Percentiles rank a stretch among this genome's conserved stretches.
phyloP scores from a whole-genome alignment of 495 filamentous ascomycete genomes.

The Beverwykella pulmonaria region DNA sequence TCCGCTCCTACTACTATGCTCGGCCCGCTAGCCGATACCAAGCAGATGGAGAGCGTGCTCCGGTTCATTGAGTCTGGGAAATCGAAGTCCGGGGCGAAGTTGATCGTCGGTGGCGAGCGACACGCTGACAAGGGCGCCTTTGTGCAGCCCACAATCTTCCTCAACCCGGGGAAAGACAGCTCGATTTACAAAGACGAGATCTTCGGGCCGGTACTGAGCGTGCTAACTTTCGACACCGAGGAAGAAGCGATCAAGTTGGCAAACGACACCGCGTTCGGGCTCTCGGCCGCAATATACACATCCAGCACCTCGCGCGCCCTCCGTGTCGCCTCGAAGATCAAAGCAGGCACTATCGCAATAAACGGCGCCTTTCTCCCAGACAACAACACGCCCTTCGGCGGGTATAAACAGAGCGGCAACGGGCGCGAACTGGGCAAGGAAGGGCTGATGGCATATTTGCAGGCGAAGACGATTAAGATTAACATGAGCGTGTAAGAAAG shows the following conservation, averaged over 20 bases:
- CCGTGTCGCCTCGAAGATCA: constrained; percentile 29
- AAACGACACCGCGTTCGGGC: constrained; percentile 48
- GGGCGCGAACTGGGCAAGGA: constrained; percentile 33
- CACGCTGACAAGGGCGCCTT: constrained; percentile 36
- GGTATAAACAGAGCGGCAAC: constrained; percentile 39
- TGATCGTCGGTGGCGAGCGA: constrained; percentile 25
- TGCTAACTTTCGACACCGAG: constrained; percentile 55
- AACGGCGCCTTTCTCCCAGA: constrained; percentile 28
- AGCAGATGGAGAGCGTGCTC: constrained; percentile 49
- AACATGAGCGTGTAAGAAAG: constrained; percentile 20
- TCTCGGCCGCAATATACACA: constrained; percentile 29
- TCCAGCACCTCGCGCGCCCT: constrained; percentile 22
- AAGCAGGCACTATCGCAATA: constrained; percentile 34
- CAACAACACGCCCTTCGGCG: constrained; percentile 32
- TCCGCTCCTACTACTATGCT: constrained; percentile 51
- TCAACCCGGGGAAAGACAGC: constrained; percentile 39
- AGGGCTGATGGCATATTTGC: constrained; percentile 26
- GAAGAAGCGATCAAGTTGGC: constrained; percentile 55
- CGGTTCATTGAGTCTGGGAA: constrained; percentile 39
- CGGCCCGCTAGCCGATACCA: constrained; percentile 62
- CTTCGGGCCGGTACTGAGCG: constrained; percentile 46
- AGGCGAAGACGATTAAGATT: constrained; percentile 28
- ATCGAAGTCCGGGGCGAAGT: constrained; percentile 24
- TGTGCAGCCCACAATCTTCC: constrained; percentile 42
- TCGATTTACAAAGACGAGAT: constrained; percentile 41